Conservation (phyloP, 75 land plant species). For the Pinus taeda region DNA sequence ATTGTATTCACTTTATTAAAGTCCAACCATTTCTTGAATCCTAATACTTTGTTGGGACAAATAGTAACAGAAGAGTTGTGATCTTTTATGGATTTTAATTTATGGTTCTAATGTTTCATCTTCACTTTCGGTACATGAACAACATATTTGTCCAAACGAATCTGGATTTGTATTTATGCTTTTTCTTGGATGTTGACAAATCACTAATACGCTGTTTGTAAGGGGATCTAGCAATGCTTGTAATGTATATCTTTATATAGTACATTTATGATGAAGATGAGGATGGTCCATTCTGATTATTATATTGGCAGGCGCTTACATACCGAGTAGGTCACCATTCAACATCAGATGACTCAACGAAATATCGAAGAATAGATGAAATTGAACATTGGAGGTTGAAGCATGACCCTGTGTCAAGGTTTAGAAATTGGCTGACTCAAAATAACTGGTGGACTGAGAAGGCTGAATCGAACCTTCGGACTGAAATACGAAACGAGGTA, state of each 20-base stretch:
- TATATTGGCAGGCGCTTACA: slow-evolving; percentile 56
- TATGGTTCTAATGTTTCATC: neutral
- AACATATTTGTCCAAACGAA: neutral
- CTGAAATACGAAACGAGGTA: slow-evolving; percentile 60
- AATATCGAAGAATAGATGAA: slow-evolving; percentile 75
- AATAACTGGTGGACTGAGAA: slow-evolving; percentile 75
- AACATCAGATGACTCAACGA: slow-evolving; percentile 93
- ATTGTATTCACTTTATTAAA: too few relatives aligned
- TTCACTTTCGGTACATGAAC: neutral
- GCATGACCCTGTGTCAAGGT: slow-evolving; percentile 66
- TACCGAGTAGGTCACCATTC: slow-evolving; percentile 95
- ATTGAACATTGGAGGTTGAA: slow-evolving; percentile 76
- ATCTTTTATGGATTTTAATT: neutral
- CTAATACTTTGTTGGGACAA: neutral
- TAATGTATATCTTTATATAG: too few relatives aligned
- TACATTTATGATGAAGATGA: neutral
- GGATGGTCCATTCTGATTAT: neutral
- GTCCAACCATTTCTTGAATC: neutral
- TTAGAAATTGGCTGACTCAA: slow-evolving; percentile 61
- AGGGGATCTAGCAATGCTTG: too few relatives aligned
- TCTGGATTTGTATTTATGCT: neutral
- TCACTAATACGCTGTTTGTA: neutral
- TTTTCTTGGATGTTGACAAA: too few relatives aligned
- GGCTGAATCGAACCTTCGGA: slow-evolving; percentile 55
- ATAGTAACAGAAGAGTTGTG: neutral